Conservation (phyloP, 805 yeast genomes). For the Scheffersomyces spartinae region DNA sequence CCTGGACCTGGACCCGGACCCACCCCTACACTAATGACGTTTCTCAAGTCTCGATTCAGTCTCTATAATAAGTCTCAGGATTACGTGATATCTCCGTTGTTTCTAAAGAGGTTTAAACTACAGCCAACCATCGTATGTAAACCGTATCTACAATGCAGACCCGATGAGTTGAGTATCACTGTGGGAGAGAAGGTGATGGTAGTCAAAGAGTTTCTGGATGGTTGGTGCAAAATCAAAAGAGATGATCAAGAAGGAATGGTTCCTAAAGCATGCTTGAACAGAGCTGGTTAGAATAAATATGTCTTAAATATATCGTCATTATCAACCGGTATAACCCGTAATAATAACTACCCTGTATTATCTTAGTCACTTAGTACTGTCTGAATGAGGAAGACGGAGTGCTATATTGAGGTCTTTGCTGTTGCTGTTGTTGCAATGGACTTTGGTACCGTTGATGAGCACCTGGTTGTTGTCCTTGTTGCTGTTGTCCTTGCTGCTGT, state of each 20-base stretch:
- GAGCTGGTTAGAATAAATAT: slow-evolving; percentile 1
- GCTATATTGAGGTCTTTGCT: slow-evolving; percentile 1
- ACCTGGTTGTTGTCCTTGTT: slow-evolving; percentile 2
- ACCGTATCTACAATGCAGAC: slow-evolving; percentile 14
- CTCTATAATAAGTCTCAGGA: slow-evolving; percentile 4
- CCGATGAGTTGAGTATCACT: slow-evolving; percentile 21
- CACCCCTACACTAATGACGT: background rate
- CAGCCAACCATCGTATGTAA: too few species aligned
- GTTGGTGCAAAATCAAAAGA: slow-evolving; percentile 24
- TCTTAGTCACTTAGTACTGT: background rate
- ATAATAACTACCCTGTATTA: too few species aligned
- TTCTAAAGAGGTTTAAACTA: too few species aligned
- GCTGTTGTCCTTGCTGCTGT: slow-evolving; percentile 6
- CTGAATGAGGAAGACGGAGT: background rate
- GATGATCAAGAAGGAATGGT: slow-evolving; percentile 17
- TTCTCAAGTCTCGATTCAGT: background rate
- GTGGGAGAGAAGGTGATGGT: slow-evolving; percentile 19
- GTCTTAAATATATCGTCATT: slow-evolving; percentile 1
- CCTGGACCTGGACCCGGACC: background rate
- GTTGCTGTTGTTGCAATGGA: slow-evolving; percentile 3
- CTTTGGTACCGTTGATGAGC: slow-evolving; percentile 3
- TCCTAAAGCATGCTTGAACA: slow-evolving; percentile 18
- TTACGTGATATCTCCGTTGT: too few species aligned
- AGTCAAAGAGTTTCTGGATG: slow-evolving; percentile 17
- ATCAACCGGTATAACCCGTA: too few species aligned